Evolutionary conservation across 2,329 filamentous ascomycete species (phyloP).

Genomic region (Neurospora sp.): DNA sequence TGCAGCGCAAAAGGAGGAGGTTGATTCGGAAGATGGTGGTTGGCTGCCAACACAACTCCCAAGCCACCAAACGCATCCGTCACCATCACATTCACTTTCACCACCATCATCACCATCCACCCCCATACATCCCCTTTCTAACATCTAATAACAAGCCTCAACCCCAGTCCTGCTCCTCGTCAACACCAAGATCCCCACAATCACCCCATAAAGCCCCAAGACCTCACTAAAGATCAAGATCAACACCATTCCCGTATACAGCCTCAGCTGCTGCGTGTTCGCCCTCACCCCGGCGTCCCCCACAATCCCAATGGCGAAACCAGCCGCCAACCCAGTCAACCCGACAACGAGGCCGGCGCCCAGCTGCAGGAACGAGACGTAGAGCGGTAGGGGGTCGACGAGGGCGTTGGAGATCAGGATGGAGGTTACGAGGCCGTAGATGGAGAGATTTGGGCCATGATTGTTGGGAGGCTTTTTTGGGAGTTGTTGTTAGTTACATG

Average conservation of each 20-base stretch:
- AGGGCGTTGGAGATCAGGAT: constrained; percentile 76
- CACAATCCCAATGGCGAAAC: constrained; percentile 80
- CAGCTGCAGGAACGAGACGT: constrained; percentile 76
- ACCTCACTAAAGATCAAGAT: constrained; percentile 99
- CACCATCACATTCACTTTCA: background rate
- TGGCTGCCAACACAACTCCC: background rate
- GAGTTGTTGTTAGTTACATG: background rate
- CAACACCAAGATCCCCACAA: constrained; percentile 39
- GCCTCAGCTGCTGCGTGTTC: constrained; percentile 72
- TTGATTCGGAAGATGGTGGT: background rate
- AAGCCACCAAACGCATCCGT: background rate
- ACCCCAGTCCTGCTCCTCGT: constrained; percentile 30
- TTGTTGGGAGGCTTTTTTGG: constrained; percentile 68
- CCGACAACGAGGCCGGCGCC: constrained; percentile 75
- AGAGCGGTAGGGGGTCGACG: constrained; percentile 57
- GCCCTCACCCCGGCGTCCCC: constrained; percentile 80
- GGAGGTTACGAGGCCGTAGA: constrained; percentile 83
- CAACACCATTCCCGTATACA: constrained; percentile 96
- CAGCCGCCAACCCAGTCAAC: constrained; percentile 71
- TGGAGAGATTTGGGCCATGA: constrained; percentile 99
- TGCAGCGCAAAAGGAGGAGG: background rate
- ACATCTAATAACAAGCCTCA: constrained; percentile 22
- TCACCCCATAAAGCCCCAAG: constrained; percentile 52
- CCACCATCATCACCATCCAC: background rate
- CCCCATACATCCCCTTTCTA: background rate